phyloP scores from a whole-genome alignment of 1,284 basidiomycete species.

The Xerocomus nothofagi region DNA sequence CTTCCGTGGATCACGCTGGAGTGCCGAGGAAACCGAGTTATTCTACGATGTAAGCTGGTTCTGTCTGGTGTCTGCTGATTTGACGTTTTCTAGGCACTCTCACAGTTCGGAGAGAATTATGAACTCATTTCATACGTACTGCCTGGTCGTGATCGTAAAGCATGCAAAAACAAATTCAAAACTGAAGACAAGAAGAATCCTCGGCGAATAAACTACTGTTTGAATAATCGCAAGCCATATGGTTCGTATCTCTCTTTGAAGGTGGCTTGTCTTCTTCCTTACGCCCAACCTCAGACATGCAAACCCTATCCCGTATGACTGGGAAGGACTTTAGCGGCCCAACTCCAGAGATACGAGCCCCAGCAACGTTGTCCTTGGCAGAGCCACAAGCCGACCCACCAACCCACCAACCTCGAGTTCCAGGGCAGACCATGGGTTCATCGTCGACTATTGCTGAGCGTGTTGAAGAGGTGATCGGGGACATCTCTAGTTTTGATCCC shows the following conservation, averaged over 20 bases:
- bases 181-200: constrained; percentile 81
- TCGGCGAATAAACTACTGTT: constrained; percentile 62
- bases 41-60: constrained; percentile 71
- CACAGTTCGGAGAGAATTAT: constrained; percentile 90
- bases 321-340: constrained; percentile 81
- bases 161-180: constrained; percentile 91
- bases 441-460: constrained; percentile 11
- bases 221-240: constrained; percentile 68
- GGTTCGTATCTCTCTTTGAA: constrained; percentile 43
- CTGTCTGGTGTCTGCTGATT: constrained; percentile 1
- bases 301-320: constrained; percentile 69
- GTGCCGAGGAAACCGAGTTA: constrained; percentile 79
- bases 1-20: constrained; percentile 78
- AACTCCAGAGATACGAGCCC: constrained; percentile 64
- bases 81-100: constrained; percentile 59
- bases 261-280: background rate
- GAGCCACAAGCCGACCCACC: constrained; percentile 14
- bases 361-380: constrained; percentile 36
- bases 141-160: constrained; percentile 81
- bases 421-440: background rate
- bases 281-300: constrained; percentile 51
- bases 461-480: constrained; percentile 35
- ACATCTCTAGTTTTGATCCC: constrained; percentile 28
- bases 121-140: constrained; percentile 86
- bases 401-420: background rate